Conservation (phyloP, 2,329 filamentous ascomycete genomes). For the Cytospora piceae region DNA sequence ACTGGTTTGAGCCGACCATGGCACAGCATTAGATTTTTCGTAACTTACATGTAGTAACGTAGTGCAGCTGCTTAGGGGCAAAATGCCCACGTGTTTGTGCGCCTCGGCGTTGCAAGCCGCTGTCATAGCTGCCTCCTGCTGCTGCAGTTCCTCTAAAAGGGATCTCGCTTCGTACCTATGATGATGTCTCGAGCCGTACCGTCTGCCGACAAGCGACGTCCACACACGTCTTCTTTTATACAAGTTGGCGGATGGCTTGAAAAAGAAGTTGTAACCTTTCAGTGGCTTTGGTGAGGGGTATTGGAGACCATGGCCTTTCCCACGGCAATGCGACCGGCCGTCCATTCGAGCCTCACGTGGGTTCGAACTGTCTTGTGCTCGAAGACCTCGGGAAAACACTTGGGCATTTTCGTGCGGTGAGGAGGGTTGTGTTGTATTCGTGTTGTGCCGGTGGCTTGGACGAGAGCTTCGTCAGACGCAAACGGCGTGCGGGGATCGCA, state of each 20-base stretch:
- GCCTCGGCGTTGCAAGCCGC: slow-evolving; percentile 16
- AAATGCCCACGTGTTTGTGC: slow-evolving; percentile 23
- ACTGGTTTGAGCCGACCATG: slow-evolving; percentile 6
- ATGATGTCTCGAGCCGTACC: neutral
- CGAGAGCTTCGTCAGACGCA: neutral
- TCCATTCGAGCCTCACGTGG: neutral
- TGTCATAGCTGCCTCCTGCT: slow-evolving; percentile 17
- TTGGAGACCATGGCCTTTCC: neutral
- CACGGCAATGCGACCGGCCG: neutral
- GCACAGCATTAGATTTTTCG: slow-evolving; percentile 19
- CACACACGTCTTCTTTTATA: neutral
- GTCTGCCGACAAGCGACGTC: neutral
- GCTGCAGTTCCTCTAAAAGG: neutral
- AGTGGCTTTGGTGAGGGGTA: neutral
- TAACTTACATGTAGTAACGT: slow-evolving; percentile 12
- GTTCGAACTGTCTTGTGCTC: neutral
- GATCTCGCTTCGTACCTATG: slow-evolving; percentile 2
- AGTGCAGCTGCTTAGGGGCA: slow-evolving; percentile 12
- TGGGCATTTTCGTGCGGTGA: neutral
- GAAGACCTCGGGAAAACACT: neutral
- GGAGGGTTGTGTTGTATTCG: neutral
- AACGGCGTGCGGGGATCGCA: neutral
- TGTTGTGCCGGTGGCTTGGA: neutral
- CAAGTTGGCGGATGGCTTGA: neutral
- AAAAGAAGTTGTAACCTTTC: neutral